Evolutionary conservation across 2,329 filamentous ascomycete species (phyloP), one percentile per base, ranked within the genome.

Genomic region (Capronia epimyces): DNA sequence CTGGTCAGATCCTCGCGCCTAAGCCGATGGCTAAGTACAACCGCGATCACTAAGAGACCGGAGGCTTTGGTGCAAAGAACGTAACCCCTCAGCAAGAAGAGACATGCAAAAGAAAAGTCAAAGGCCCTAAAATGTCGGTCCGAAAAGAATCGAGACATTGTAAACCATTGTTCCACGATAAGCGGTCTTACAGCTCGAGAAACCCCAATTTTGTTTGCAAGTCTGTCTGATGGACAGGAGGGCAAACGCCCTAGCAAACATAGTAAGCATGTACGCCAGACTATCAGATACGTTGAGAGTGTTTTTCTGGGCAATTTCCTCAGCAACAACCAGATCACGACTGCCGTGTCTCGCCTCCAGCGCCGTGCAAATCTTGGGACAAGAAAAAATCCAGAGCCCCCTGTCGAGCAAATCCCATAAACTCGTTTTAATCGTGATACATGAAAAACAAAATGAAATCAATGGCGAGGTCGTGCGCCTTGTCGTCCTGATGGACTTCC

Each of bases 301-400:
- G 32, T 22, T 29, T n/a, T n/a, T n/a, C 34, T 43, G 29, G 15
- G 32, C 43, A 20, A 41, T 41, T 36, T 43, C 45, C 40, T 22
- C 24, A 18, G 22, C 42, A 46, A 32, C 15, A 18, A 21, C 47
- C 12, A 21, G 18, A 50, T 45, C 47, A 21, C 48, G 48, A 13
- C 25, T 48, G 27, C 29, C 39, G 22, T 42, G 6, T 50, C 44
- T 48, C 44, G 42, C 55, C 57, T 43, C 55, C 57, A 59, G 52
- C 57, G 57, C 57, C 56, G 41, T 57, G 54, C 56, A 57, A 44
- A 45, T 53, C 41, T 45, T 53, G 49, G 43, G 43, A 55, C 52
- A 59, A n/a, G n/a, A 53, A 57, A 54, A 49, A 56, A 55, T 50
- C 49, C 43, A 45, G 46, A 37, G 43, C 49, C 39, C 27, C 43